Base-by-base conservation (phyloP, 495 filamentous ascomycete genomes). In the Penicillium daleae region DNA sequence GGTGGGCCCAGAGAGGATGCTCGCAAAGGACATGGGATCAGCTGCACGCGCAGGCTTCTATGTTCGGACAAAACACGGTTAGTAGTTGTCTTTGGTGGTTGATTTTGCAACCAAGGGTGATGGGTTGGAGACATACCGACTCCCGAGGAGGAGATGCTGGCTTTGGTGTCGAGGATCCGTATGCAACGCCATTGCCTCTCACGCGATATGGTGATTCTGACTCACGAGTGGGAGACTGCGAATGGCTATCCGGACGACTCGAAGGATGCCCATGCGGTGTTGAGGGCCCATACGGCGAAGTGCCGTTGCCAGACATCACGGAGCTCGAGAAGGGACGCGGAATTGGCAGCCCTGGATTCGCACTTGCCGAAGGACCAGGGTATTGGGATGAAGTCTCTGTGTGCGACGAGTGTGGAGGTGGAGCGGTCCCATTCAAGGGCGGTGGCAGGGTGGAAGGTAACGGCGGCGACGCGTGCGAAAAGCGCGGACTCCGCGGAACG, bases 21-120 rank as follows among this genome's bases (percentile, higher is more conserved):
- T 95, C 33, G 91, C 92, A 66, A 97, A 92, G 3, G 91, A 92
- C 92, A 97, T 97, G 15, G 92, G 90, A 75, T 93, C 89, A 21
- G 87, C 86, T 55, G 88, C 85, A 64, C 90, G 85, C 57, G 86
- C 81, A 33, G 86, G 81, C 54, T 84, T 90, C 83, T 90, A 63
- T 57, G 42, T 35, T 22, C 5, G n/a, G 42, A 40, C 57, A 50
- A 42, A 26, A 56, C 37, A 32, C 10, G 48, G 33, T 51, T 61
- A 51, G 46, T 53, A 56, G 40, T 26, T 19, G 29, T 27, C 55
- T 59, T n/a, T 22, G 6, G 21, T 21, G 12, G 13, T 21, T 59
- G 6, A 52, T 37, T 27, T n/a, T 26, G 9, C 8, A 21, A 19
- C 10, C 10, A 21, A 21, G 17, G 4, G 12, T 8, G 26, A 31